Evolutionary conservation across 2,329 filamentous ascomycete species (phyloP).

Genomic region (Penicillium polonicum): DNA sequence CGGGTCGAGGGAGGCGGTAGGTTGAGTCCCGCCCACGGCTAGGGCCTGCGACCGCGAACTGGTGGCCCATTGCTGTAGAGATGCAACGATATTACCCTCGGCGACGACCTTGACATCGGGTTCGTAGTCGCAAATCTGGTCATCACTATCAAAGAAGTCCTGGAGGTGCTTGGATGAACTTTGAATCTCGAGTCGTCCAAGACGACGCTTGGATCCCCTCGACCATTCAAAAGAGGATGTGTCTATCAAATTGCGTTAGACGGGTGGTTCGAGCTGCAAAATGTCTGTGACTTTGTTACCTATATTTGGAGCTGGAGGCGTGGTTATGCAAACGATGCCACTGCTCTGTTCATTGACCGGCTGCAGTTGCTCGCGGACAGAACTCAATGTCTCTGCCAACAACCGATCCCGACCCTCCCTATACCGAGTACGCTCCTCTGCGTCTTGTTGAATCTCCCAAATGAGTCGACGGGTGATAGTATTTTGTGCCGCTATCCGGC

Average conservation of each 20-base stretch:
- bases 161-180: conserved; percentile 37
- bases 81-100: conserved; percentile 28
- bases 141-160: conserved; percentile 37
- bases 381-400: conserved; percentile 28
- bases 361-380: conserved; percentile 26
- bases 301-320: conserved; percentile 30
- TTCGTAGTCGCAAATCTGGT: conserved; percentile 34
- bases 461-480: conserved; percentile 38
- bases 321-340: conserved; percentile 36
- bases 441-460: conserved; percentile 39
- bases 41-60: conserved; percentile 35
- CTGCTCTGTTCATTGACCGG: conserved; percentile 27
- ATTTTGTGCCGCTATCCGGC: conserved; percentile 36
- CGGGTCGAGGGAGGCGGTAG: conserved; percentile 28
- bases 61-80: conserved; percentile 38
- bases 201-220: conserved; percentile 35
- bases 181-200: conserved; percentile 35
- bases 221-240: conserved; percentile 32
- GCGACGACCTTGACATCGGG: conserved; percentile 28
- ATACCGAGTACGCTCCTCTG: conserved; percentile 29
- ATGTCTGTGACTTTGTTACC: conserved; percentile 23
- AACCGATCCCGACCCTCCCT: conserved; percentile 27
- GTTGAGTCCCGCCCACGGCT: conserved; percentile 31
- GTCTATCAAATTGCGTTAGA: conserved; percentile 24
- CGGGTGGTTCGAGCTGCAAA: not conserved